A percentile compares a stretch with the other conserved stretches of the same genome.
Evolutionary conservation across 495 filamentous ascomycete species (phyloP).

Genomic region (Aspergillus panamensis): DNA sequence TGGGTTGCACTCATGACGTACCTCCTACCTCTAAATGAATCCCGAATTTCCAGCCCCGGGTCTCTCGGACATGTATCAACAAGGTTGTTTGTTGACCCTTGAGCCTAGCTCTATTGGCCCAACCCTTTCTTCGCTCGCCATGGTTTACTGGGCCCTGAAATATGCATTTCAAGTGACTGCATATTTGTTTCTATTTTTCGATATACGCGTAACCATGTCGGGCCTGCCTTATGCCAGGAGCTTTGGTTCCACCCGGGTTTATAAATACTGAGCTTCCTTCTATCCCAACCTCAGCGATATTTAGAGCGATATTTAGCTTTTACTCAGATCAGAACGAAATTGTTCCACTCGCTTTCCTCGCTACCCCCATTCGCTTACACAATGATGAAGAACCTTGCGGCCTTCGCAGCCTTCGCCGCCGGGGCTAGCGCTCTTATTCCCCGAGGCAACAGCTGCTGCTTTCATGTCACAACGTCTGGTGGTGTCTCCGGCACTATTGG

Average conservation of each 20-base stretch:
- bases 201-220: constrained; percentile 11
- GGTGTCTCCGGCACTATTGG: constrained; percentile 47
- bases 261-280: constrained; percentile 51
- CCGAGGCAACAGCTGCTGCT: constrained; percentile 45
- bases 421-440: constrained; percentile 41
- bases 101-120: constrained; percentile 7
- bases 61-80: constrained; percentile 15
- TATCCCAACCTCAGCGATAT: no score
- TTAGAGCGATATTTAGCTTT: constrained; percentile 15
- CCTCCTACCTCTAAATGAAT: constrained; percentile 6
- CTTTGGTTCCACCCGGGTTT: constrained; percentile 15
- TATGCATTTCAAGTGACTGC: constrained; percentile 12
- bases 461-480: constrained; percentile 47
- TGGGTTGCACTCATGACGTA: constrained; percentile 20
- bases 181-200: constrained; percentile 19
- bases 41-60: constrained; percentile 17
- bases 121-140: constrained; percentile 12
- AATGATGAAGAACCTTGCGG: constrained; percentile 35
- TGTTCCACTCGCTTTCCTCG: constrained; percentile 12
- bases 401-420: constrained; percentile 39
- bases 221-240: not conserved
- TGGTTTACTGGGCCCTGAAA: constrained; percentile 11
- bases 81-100: constrained; percentile 13
- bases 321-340: constrained; percentile 3
- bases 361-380: constrained; percentile 12